Evolutionary conservation across 2,329 filamentous ascomycete species (phyloP).

Genomic region (Phyllosticta citrichinensis): DNA sequence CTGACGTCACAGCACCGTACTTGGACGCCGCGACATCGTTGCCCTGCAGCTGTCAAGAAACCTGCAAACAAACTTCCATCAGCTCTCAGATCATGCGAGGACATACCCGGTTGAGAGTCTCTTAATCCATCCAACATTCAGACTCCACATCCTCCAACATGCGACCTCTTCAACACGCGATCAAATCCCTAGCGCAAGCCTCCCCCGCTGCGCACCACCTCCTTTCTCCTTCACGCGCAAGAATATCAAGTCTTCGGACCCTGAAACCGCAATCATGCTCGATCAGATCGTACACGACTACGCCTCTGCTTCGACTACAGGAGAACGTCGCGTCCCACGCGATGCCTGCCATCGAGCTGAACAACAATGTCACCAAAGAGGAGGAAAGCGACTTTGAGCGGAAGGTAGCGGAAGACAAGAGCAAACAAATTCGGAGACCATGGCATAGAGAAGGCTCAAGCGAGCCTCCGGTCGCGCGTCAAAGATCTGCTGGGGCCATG

Average conservation of each 20-base stretch:
- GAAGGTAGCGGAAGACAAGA: slow-evolving; percentile 37
- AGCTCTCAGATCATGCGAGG: neutral
- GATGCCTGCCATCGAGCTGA: slow-evolving; percentile 29
- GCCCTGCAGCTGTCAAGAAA: neutral
- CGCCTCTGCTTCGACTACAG: neutral
- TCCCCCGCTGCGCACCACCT: neutral
- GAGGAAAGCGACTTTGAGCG: slow-evolving; percentile 37
- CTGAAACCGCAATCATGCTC: neutral
- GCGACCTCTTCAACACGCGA: slow-evolving; percentile 4
- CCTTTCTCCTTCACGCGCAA: neutral
- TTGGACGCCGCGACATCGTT: neutral
- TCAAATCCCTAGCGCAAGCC: neutral
- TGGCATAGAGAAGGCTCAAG: slow-evolving; percentile 57
- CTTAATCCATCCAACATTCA: neutral
- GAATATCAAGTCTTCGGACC: neutral
- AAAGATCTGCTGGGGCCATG: slow-evolving; percentile 48
- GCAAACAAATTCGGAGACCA: slow-evolving; percentile 50
- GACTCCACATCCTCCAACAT: neutral
- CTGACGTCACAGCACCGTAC: neutral
- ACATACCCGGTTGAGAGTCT: neutral
- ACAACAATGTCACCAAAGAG: slow-evolving; percentile 34
- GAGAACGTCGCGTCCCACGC: slow-evolving; percentile 31
- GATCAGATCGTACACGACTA: neutral
- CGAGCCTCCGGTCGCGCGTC: slow-evolving; percentile 43
- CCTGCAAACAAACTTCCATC: neutral